Evolutionary conservation across 2,329 filamentous ascomycete species (phyloP), one percentile per base, ranked within the genome.

Genomic region (Setomelanomma holmii): DNA sequence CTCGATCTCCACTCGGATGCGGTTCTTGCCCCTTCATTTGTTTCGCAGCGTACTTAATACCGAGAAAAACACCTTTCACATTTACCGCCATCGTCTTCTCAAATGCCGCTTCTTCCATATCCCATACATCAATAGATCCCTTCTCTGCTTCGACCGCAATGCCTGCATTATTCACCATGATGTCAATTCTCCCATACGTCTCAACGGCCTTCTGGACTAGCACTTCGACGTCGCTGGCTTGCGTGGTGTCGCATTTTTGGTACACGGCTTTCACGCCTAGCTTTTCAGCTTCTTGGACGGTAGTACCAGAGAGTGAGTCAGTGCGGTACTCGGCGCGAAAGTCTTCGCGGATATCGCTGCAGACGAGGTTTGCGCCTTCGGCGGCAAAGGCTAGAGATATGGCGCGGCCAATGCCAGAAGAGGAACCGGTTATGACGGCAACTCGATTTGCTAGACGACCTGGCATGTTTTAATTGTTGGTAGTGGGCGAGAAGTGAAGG

Each of bases 11-110:
- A 22, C 38, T 60, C 17, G 57, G 20, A 4, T 72, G 65, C 0
- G 71, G 74, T 0, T 76, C 68, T 54, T 86, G 83, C 5, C 70
- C 68, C 10, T 83, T 66, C 80, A 85, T 84, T 54, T 83, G 82
- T 1, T 53, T 49, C 1, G 74, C 66, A 1, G 78, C 78, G 54
- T 78, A 80, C 43, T 83, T 84, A 50, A 70, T 77, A 0, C 76
- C 76, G 0, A 74, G 58, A 44, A 78, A 79, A 0, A 78, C 76
- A 8, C 75, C 75, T 3, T 63, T 72, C 4, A 69, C 58, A 40
- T 79, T 79, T 4, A 78, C 66, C 16, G 56, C 71, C 56, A 75
- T 49, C 0, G 69, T 72, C 14, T 56, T 60, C 36, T 85, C 79
- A 72, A 78, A 86, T 0, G 69, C 72, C 0, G 72, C 67, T 33